A percentile compares a stretch with the other conserved stretches of the same genome.
Conservation (phyloP, 495 filamentous ascomycete genomes). For the Cenococcum geophilum region DNA sequence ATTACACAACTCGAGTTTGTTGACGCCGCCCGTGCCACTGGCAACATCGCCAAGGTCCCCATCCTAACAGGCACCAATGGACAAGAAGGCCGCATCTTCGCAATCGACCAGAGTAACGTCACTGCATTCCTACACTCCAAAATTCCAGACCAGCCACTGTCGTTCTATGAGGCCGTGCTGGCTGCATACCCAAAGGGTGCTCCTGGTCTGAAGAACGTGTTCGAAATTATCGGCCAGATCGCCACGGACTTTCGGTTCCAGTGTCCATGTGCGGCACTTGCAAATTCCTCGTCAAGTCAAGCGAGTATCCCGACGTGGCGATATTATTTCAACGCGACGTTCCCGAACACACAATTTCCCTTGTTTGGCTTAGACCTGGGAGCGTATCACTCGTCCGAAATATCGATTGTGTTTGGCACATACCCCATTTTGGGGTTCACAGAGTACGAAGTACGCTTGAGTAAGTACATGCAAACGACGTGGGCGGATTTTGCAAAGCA, state of each 20-base stretch:
- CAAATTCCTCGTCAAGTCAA: no score
- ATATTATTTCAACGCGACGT: conserved; percentile 2
- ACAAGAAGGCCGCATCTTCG: background rate
- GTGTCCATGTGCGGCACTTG: no score
- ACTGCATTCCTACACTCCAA: no score
- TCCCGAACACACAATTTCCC: background rate
- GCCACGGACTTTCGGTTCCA: background rate
- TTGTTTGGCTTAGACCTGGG: background rate
- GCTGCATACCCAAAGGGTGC: no score
- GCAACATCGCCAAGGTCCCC: background rate
- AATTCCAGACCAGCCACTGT: no score
- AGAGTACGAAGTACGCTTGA: background rate
- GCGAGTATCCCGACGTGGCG: background rate
- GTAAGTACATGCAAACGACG: background rate
- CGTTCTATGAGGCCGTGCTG: no score
- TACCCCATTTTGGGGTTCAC: background rate
- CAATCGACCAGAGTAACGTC: no score
- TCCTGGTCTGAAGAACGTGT: no score
- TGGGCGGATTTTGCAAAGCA: background rate
- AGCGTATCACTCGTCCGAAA: conserved; percentile 1
- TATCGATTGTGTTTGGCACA: background rate
- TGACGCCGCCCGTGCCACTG: background rate
- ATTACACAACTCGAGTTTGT: background rate
- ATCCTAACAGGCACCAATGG: background rate
- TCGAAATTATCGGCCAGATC: background rate